Base-by-base conservation (phyloP, 2,329 filamentous ascomycete genomes). In the Ophiostoma triangulosporum region DNA sequence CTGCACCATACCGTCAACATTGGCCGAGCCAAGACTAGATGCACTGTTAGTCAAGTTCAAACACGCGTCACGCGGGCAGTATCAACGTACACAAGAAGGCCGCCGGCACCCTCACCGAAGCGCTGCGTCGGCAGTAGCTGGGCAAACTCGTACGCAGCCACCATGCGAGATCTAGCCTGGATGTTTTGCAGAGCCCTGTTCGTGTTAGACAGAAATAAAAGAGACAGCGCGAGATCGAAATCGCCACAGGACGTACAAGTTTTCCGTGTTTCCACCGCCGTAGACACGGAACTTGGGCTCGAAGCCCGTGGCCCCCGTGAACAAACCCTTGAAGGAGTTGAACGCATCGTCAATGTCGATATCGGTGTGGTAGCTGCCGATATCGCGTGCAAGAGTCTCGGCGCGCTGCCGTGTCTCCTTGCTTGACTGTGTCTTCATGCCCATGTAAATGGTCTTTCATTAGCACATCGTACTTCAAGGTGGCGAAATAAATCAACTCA, bases 341-440 rank as follows among this genome's bases (percentile, higher is more conserved):
- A 81, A 80, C 8, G 83, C 74, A 1, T 74, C 73, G 62, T 91
- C 87, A 54, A 91, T 88, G 61, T 88, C 79, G 45, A 88, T 70
- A 62, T 90, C 77, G 4, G 78, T 73, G 63, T 93, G 88, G 61
- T 88, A 82, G 15, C 77, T 73, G 3, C 86, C 86, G 51, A 91
- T 88, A 4, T 70, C 73, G 4, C 70, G 62, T 4, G 75, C 65
- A 0, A 91, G 72, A 0, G 76, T 71, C 61, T 77, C 76, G 1
- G 87, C 83, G 27, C 87, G 73, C 48, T 74, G 70, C 9, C 86
- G 70, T 0, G 86, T 89, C 58, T 88, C 83, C 40, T 70, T 68
- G 24, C 76, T 80, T 50, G 77, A 81, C 40, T 83, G 83, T 57
- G 84, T 78, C 59, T 73, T 69, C 62, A 81, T 89, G 11, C 84